Evolutionary conservation across 2,329 filamentous ascomycete genomes (phyloP), one percentile per base, ranked within the genome.

Genomic region (Exophiala phaeomuriformis): DNA sequence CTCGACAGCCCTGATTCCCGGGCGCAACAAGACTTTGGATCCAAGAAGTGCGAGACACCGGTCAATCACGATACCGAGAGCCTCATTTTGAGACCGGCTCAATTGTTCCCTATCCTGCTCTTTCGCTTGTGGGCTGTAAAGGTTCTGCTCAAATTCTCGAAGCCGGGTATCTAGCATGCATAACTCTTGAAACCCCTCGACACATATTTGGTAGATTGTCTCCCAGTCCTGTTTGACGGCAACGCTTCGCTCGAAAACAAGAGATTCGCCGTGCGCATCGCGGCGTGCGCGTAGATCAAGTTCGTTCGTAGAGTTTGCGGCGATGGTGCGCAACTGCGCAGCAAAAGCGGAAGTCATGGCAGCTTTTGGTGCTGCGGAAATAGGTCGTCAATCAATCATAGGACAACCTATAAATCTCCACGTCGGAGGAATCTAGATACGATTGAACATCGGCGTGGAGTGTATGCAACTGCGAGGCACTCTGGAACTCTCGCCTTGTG

Each of bases 101-200:
- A 97, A 85, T 71, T 93, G 85, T 27, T 82, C 85, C 50, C 93
- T 82, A 68, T 98, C 93, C 66, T 95, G 85, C 58, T 81, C 79
- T 68, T 90, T 90, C 72, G 91, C 96, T 73, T 95, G 88, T 64
- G 93, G 87, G 74, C 87, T 94, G 77, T 97, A 99, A 52, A 99
- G 77, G 50, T 83, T 90, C 53, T 79, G 77, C 57, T 81, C 79
- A 67, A 91, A 98, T 35, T 78, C 76, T 9, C 77, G 66, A 65
- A 96, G 97, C 54, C 90, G 82, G 28, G 77, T 69, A 68, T 99
- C 94, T 50, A 98, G 77, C 61, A 84, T 82, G 70, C 93, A 97
- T 54, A 98, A 76, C 66, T 98, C 93, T 59, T 90, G 83, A 66
- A 91, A 98, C 1, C 90, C 93, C 65, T 95, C 88, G 62, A 83